A percentile compares a stretch with the other conserved stretches of the same genome.
phyloP scores from a whole-genome alignment of 305 asterid genomes.

The Fraxinus sp. region DNA sequence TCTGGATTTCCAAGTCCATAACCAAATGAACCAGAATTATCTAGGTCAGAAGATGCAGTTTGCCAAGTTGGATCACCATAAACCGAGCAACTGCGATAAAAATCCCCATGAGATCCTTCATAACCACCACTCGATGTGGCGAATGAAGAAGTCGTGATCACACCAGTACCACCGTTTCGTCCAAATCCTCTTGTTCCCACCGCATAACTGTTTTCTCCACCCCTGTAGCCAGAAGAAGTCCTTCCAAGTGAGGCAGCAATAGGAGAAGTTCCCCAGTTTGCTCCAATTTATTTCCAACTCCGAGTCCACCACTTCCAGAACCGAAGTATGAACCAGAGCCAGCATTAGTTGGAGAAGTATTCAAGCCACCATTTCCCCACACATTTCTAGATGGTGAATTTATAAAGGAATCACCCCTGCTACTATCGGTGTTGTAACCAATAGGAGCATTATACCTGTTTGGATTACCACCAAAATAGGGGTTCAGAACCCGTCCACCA shows the following conservation, averaged over 20 bases:
- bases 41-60: constrained; percentile 61
- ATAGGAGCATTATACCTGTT: constrained; percentile 55
- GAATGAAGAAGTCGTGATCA: constrained; percentile 51
- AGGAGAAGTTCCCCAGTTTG: constrained; percentile 65
- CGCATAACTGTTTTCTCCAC: constrained; percentile 61
- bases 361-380: constrained; percentile 68
- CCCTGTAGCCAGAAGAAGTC: constrained; percentile 56
- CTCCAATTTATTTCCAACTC: constrained; percentile 65
- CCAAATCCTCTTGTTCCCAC: constrained; percentile 74
- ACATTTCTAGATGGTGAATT: constrained; percentile 52
- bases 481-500: constrained; percentile 55
- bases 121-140: constrained; percentile 54
- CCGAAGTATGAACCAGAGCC: constrained; percentile 67
- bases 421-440: constrained; percentile 46
- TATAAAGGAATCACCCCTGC: constrained; percentile 47
- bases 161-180: constrained; percentile 51
- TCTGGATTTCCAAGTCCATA: constrained; percentile 66
- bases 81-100: constrained; percentile 61
- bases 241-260: constrained; percentile 54
- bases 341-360: constrained; percentile 49
- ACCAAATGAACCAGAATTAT: constrained; percentile 60
- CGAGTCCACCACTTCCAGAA: constrained; percentile 66
- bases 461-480: constrained; percentile 41
- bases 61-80: constrained; percentile 85
- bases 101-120: constrained; percentile 70